Base-by-base conservation (phyloP, 768 basidiomycete species). In the Boletus huronensis region DNA sequence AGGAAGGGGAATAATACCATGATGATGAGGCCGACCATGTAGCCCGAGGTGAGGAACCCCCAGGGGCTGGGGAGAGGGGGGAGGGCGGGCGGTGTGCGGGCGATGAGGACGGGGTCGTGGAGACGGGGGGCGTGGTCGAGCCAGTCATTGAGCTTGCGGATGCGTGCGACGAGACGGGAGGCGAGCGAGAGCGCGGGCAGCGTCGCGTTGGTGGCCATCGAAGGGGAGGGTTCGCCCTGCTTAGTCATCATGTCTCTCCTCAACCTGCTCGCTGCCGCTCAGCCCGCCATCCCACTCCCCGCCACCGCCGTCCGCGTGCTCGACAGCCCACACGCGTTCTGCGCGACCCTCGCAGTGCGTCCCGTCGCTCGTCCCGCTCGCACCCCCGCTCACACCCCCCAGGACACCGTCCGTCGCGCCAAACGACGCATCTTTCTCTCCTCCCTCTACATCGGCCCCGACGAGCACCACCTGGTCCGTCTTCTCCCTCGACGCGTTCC, bases 371-470 rank as follows among this genome's bases (percentile, higher is more conserved):
- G 1, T 0, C 1, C 14, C 6, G n/a, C 23, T 6, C 17, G 4
- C 5, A 17, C 19, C 32, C 21, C 10, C 13, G 9, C 32, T 28
- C 2, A 13, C 19, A n/a, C 50, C 6, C 1, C 31, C 3, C 62
- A 95, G 93, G 75, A 81, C 54, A 85, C 92, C 79, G 84, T 98
- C 49, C 74, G 74, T 41, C 77, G 81, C n/a, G 96, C 96, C 0
- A 81, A 83, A 53, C 71, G 75, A 47, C 82, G 94, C 52, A 83
- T 99, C 62, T 90, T 95, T 65, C 79, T 99, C 28, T 97, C 96
- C 0, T 91, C 91, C 1, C 74, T 97, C 11, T 97, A 97, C 68
- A 84, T 97, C 50, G 93, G 93, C 13, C 79, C 84, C 11, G 79
- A 84, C 48, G 93, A 97, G 68, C 72, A 74, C 9, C 82, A 90